Base-by-base conservation (phyloP, 495 filamentous ascomycete genomes). In the Hamigera avellanea region DNA sequence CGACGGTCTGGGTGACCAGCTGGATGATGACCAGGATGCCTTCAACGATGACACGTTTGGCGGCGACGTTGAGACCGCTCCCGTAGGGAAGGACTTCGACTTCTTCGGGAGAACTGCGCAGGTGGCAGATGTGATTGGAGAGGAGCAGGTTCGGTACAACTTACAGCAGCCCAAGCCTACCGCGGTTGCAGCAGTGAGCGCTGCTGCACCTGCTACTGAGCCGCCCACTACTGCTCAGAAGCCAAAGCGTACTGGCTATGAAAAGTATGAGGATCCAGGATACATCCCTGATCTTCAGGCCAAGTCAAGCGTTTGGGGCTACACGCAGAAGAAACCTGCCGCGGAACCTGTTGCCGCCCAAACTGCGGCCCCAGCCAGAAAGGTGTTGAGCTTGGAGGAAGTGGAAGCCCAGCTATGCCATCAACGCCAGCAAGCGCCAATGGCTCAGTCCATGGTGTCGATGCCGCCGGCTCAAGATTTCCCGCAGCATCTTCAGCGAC, bases 21-120 rank as follows among this genome's bases (percentile, higher is more conserved):
- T 99, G 19, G 81, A 94, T 47, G 88, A 96, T 50, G 82, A 85
- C 13, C 83, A 88, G 47, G 91, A 99, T 65, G 86, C 71, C 28
- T 86, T 95, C 69, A 99, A 99, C 59, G 86, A 95, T 49, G 93
- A 94, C 54, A 99, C 91, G n/a, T 99, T 99, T 30, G 48, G 41
- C 26, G 56, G 46, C 16, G 60, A 50, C 21, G 55, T 44, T 15
- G 60, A 50, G 31, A 50, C 52, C 25, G 56, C 55, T 38, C 53
- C 60, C 10, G 72, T 89, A 14, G 87, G 87, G 49, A 89, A 82
- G 51, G 93, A 99, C 57, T 99, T 95, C 53, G 91, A 99, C 53
- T 99, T 96, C 65, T 89, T 89, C 43, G 87, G 86, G 1, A 80
- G 78, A 41, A 96, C 93, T 13, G 86, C 87, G 12, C 76, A 85